phyloP scores from a whole-genome alignment of 2,329 filamentous ascomycete species.

The Chrysosporium keratinophilum region DNA sequence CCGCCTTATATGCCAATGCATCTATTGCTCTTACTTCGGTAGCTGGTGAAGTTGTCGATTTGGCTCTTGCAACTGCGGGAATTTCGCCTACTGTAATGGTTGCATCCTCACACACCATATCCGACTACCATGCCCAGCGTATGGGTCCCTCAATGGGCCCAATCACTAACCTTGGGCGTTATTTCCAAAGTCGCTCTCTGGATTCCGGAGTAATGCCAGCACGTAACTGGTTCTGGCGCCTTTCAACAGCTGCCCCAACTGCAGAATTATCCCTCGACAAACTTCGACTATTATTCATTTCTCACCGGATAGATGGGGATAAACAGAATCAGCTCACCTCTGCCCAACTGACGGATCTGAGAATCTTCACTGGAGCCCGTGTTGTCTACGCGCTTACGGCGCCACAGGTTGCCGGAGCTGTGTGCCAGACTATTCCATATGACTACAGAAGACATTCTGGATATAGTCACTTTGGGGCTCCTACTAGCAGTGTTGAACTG shows the following conservation, averaged over 20 bases:
- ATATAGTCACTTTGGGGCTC: conserved; percentile 66
- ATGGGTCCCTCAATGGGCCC: conserved; percentile 50
- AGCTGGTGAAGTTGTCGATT: conserved; percentile 59
- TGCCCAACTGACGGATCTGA: conserved; percentile 63
- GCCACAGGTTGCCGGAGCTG: conserved; percentile 72
- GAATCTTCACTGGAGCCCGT: conserved; percentile 67
- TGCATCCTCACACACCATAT: conserved; percentile 62
- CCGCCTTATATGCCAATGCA: conserved; percentile 72
- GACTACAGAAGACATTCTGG: conserved; percentile 58
- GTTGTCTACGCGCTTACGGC: conserved; percentile 78
- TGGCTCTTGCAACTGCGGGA: conserved; percentile 61
- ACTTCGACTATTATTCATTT: conserved; percentile 69
- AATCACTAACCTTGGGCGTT: conserved; percentile 58
- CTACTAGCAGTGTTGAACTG: conserved; percentile 69
- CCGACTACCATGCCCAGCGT: conserved; percentile 55
- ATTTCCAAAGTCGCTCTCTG: conserved; percentile 59
- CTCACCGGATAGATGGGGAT: conserved; percentile 56
- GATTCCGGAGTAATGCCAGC: conserved; percentile 64
- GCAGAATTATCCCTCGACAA: conserved; percentile 47
- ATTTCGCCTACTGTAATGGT: conserved; percentile 75
- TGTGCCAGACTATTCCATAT: conserved; percentile 77
- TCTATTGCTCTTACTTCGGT: conserved; percentile 85
- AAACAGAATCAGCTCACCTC: conserved; percentile 56
- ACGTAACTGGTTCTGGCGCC: conserved; percentile 48
- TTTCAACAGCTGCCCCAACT: conserved; percentile 30